Conservation (phyloP, 176 grass and related monocot species). For the Ensete ventricosum region DNA sequence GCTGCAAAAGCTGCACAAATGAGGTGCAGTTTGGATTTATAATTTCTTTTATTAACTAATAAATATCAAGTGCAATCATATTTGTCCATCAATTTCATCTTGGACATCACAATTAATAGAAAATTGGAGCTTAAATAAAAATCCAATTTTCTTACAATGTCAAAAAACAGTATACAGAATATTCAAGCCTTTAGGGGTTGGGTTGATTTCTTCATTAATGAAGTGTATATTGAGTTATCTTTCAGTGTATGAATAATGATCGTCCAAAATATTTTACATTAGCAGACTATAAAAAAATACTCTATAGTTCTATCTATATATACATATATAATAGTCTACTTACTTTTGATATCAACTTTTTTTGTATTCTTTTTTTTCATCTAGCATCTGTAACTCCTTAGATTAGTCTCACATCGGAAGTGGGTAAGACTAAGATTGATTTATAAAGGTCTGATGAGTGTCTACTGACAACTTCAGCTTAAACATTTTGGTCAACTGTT, state of each 20-base stretch:
- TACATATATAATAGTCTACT: too few relatives aligned
- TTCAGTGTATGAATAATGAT: background rate
- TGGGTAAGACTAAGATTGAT: too few relatives aligned
- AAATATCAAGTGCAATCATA: background rate
- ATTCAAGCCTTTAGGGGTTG: background rate
- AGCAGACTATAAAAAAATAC: background rate
- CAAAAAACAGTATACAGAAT: background rate
- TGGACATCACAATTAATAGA: background rate
- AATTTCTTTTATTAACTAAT: background rate
- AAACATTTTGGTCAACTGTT: too few relatives aligned
- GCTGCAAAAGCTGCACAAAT: constrained; percentile 91
- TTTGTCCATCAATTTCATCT: background rate
- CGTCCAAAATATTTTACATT: background rate
- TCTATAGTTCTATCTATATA: too few relatives aligned
- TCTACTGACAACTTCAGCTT: too few relatives aligned
- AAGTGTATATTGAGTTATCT: background rate
- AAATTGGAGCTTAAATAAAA: too few relatives aligned
- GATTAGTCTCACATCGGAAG: too few relatives aligned
- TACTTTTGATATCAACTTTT: too few relatives aligned
- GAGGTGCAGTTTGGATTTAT: constrained; percentile 31
- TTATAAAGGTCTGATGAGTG: too few relatives aligned
- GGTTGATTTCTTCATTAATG: background rate
- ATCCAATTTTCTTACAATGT: background rate
- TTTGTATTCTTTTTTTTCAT: too few relatives aligned
- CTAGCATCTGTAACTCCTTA: too few relatives aligned